Evolutionary conservation across 306 rosid genomes (phyloP), one percentile per base, ranked within the genome.

Genomic region (Aeschynomene evenia): DNA sequence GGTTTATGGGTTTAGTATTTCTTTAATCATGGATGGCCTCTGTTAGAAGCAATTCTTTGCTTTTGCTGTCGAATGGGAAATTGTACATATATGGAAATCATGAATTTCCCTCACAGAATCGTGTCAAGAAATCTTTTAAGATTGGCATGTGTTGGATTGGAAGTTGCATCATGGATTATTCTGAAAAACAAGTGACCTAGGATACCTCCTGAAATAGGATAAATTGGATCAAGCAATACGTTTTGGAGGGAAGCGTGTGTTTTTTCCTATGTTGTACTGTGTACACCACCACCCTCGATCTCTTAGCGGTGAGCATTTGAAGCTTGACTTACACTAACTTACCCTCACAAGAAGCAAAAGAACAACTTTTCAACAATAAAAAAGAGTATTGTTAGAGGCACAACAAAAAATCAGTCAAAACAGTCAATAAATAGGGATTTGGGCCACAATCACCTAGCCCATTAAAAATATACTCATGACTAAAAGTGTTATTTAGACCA

Each of bases 1-100:
- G 53, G 40, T 29, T 75, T 81, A 68, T 54, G 83, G 97, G 87
- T 88, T 91, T 82, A 74, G 96, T 7, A 88, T 86, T 86, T 76
- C 86, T 81, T 80, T 52, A 63, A 51, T 57, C 19, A 76, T 60
- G 73, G 82, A 79, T 66, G 83, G 82, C 66, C 86, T 77, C 76
- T 4, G 43, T 33, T 45, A 78, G 78, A 91, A 85, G 84, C 64
- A 75, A 85, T 89, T 68, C 97, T 81, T 91, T 87, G 75, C 89
- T 77, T 83, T 86, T 68, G 50, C 71, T 68, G 37, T 78, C 71
- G 33, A 59, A 54, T 73, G 74, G 65, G 73, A 76, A 63, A 77
- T 53, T 42, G 42, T 63, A 76, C 71, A 60, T 73, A 63, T 7
- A 16, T 54, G 75, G 72, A 70, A 26, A 34, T 81, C 62, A 31